A percentile compares a stretch with the other conserved stretches of the same genome.
Conservation (phyloP, 208 protist species). For the Trypanosoma mega region DNA sequence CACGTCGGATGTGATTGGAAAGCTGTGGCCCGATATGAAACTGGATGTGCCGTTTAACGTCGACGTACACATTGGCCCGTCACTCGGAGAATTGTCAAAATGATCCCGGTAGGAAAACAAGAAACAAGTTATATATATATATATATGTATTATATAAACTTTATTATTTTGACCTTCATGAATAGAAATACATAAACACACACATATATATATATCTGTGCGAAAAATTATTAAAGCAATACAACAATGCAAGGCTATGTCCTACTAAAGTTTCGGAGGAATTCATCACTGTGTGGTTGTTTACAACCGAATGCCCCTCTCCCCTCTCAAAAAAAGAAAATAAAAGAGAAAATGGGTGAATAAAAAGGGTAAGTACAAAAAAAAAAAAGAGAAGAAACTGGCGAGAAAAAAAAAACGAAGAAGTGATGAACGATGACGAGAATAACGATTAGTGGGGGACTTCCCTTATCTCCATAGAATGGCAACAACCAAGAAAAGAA, state of each 20-base stretch:
- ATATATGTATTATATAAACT: background rate
- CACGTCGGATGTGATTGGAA: slow-evolving; percentile 68
- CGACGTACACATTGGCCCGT: slow-evolving; percentile 70
- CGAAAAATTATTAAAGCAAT: no score
- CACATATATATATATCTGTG: slow-evolving; percentile 11
- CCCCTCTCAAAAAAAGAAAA: no score
- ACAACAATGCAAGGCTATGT: no score
- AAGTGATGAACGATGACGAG: slow-evolving; percentile 1
- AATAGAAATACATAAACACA: background rate
- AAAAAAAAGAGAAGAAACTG: slow-evolving; percentile 10
- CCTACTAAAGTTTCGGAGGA: no score
- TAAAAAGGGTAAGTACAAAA: background rate
- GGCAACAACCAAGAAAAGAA: no score
- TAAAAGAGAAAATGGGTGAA: no score
- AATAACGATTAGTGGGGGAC: slow-evolving; percentile 4
- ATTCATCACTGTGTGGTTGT: no score
- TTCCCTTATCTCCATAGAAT: background rate
- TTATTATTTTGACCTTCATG: background rate
- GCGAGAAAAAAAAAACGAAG: background rate
- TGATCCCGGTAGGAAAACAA: no score
- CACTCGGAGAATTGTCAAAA: slow-evolving; percentile 68
- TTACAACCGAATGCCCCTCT: no score
- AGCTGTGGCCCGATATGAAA: slow-evolving; percentile 82
- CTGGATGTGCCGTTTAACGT: slow-evolving; percentile 86
- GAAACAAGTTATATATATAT: background rate